Base-by-base conservation (phyloP, 2,329 filamentous ascomycete species). In the Cordyceps cateniannulata region DNA sequence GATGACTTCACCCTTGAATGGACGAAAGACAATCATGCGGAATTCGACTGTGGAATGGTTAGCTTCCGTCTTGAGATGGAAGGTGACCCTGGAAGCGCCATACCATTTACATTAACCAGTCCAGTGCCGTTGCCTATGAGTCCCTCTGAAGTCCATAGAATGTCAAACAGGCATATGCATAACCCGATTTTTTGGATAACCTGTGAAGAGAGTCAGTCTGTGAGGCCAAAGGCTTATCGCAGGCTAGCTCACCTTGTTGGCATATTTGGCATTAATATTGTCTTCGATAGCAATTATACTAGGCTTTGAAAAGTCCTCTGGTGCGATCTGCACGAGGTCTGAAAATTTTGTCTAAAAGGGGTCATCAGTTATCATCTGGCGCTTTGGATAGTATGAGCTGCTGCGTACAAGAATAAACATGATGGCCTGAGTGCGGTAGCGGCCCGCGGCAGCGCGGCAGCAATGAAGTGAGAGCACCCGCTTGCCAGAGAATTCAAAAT, bases 221-320 rank as follows among this genome's bases (percentile, higher is more conserved):
- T 18, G 32, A 29, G 55, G 32, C n/a, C 14, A 10, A 25, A 20
- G 29, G 38, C 7, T 16, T 10, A 2, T 16, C 4, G 3, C 8
- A 38, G 20, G 29, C 12, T 18, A 8, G 14, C 64, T 53, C 59
- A 91, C 88, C 76, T 93, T 95, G 77, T 99, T 97, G 62, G 93
- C 87, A 75, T 97, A 99, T 76, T 99, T 99, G 65, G 87, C 83
- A 73, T 99, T 98, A 77, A 99, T 95, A 69, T 95, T 95, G 77
- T 99, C 93, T 75, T 97, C 92, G 65, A 99, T 91, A 1, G 92
- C 91, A 64, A 92, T 84, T 35, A 85, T 83, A 70, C 90, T 96
- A 63, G 85, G 81, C 74, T 95, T 95, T 63, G 86, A 83, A 71
- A 98, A 96, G 71, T 97, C 90, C 69, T 91, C 85, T 1, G 95